Evolutionary conservation across 306 rosid species (phyloP), one percentile per base, ranked within the genome.

Genomic region (Sindora glabra): DNA sequence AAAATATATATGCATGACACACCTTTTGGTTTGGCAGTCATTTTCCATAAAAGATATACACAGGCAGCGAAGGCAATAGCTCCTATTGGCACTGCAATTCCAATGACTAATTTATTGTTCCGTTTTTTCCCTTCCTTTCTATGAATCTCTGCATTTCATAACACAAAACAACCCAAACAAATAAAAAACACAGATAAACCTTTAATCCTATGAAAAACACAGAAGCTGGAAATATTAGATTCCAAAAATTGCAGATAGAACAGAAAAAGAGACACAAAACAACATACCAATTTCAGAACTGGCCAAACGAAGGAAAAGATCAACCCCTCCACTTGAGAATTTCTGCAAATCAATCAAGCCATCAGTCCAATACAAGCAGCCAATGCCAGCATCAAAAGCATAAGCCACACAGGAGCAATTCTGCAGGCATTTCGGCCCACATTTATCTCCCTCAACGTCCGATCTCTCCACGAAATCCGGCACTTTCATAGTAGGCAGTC

Each of bases 321-420:
- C 79, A 40, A 66, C 67, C 13, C 79, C 76, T 5, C 67, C 67
- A 1, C 0, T 0, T 3, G 75, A 63, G 60, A 75, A 75, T 4
- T 51, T 34, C 39, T 69, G 75, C 44, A 59, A 11, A 24, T 78
- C 83, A 48, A 64, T 73, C 12, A 73, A 48, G 6, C 53, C 57
- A 0, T 19, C n/a, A 16, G 29, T 69, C 83, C 83, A 78, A 5
- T 8, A 54, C 76, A 78, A 47, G 51, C 79, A 78, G 2, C 59
- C 67, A 14, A 65, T 21, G 16, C 22, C 41, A 21, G 59, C 0
- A 64, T 52, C 79, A 54, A 73, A 64, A 2, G 76, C 70, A 60
- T 54, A 65, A 0, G 74, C 83, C 30, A 58, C 14, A 13, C 77
- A 78, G 25, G 79, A 69, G 40, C 79, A 78, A 48, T 78, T 65